Conservation (phyloP, 306 rosid genomes). For the Dalbergia cultrata region DNA sequence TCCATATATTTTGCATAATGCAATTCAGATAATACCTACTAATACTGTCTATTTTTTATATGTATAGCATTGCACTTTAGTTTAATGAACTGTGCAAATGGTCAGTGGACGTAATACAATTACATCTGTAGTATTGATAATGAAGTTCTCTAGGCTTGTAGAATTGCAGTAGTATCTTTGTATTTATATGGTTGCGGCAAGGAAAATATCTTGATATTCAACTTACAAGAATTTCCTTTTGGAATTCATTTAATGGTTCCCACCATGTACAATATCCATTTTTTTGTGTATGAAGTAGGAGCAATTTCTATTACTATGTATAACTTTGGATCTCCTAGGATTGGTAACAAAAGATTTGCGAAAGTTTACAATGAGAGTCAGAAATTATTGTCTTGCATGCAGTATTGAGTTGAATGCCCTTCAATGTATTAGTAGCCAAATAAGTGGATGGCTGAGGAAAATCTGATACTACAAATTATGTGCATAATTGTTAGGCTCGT, state of each 20-base stretch:
- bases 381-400: conserved; percentile 32
- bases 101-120: not conserved
- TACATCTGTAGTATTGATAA: not conserved
- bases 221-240: not conserved
- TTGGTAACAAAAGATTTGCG: conserved; percentile 92
- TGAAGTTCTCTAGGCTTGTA: not conserved
- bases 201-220: not conserved
- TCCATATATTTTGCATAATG: not conserved
- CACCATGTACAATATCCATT: not conserved
- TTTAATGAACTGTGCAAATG: conserved; percentile 1
- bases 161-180: conserved; percentile 5
- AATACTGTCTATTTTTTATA: too few relatives aligned
- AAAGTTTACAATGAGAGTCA: conserved; percentile 89
- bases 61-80: not conserved
- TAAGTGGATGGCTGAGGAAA: conserved; percentile 20
- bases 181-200: not conserved
- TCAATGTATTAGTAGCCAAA: conserved; percentile 1
- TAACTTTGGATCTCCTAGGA: conserved; percentile 99
- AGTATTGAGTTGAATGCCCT: conserved; percentile 32
- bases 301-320: conserved; percentile 85
- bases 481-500: conserved; percentile 1
- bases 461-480: not conserved
- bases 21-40: too few relatives aligned
- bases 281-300: conserved; percentile 62
- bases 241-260: not conserved